A percentile compares a stretch with the other conserved stretches of the same genome.
Evolutionary conservation across 2,329 filamentous ascomycete genomes (phyloP).

Genomic region (Magnaporthiopsis incrustans): DNA sequence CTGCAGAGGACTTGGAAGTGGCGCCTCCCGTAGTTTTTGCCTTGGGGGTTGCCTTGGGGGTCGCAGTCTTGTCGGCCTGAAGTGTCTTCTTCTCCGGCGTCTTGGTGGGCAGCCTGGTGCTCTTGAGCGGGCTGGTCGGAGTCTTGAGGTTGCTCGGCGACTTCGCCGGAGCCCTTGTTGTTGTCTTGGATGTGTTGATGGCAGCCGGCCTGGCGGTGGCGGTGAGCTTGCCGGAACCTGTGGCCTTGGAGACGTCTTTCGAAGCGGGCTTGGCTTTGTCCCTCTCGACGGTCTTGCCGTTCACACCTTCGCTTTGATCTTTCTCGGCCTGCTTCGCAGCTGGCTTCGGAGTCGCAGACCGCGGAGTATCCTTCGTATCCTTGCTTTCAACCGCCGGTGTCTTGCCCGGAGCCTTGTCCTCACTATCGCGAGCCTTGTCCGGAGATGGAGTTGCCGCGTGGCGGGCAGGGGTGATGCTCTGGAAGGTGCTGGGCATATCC

Average conservation of each 20-base stretch:
- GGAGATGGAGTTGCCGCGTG: background rate
- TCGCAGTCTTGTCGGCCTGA: slow-evolving; percentile 23
- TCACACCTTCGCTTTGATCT: background rate
- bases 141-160: slow-evolving; percentile 30
- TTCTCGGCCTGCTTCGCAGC: slow-evolving; percentile 1
- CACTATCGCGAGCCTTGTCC: too few species aligned
- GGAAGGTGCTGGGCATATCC: slow-evolving; percentile 5
- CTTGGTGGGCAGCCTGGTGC: slow-evolving; percentile 20
- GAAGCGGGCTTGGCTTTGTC: slow-evolving; percentile 1
- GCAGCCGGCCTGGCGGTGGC: too few species aligned
- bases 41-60: slow-evolving; percentile 13
- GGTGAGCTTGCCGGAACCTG: too few species aligned
- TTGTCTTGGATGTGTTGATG: slow-evolving; percentile 19
- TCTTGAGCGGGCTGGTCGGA: slow-evolving; percentile 26
- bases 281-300: slow-evolving; percentile 4
- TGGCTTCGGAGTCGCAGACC: too few species aligned
- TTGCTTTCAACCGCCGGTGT: background rate
- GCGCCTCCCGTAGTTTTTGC: background rate
- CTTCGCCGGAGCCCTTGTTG: slow-evolving; percentile 25
- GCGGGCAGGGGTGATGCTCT: background rate
- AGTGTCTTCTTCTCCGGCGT: slow-evolving; percentile 28
- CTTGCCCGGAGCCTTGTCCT: slow-evolving; percentile 1
- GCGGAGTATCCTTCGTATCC: too few species aligned
- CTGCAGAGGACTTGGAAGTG: slow-evolving; percentile 6
- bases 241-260: slow-evolving; percentile 9